phyloP scores from a whole-genome alignment of 768 basidiomycete genomes.

The Tremella mesenterica region DNA sequence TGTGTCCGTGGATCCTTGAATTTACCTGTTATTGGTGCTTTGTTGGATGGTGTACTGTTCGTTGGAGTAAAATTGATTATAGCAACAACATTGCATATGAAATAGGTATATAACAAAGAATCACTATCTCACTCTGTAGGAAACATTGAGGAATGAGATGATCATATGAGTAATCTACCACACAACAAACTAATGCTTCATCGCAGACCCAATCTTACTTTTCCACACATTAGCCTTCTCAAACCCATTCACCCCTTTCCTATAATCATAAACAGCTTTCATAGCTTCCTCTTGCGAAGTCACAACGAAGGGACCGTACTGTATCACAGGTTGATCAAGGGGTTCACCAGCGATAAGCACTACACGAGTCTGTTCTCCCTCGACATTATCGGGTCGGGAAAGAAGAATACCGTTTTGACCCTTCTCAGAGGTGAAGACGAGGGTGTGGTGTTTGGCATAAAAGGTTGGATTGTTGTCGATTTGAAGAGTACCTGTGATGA shows the following conservation, averaged over 20 bases:
- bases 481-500: constrained; percentile 58
- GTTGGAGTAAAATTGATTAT: neutral
- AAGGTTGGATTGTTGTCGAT: constrained; percentile 51
- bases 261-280: constrained; percentile 73
- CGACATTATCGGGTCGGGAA: constrained; percentile 45
- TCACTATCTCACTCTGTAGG: neutral
- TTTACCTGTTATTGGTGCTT: too few relatives aligned
- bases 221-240: constrained; percentile 82
- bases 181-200: neutral
- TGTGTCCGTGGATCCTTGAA: too few relatives aligned
- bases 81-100: neutral
- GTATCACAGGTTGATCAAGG: constrained; percentile 75
- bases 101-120: neutral
- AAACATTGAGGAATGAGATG: neutral
- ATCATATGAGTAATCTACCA: neutral
- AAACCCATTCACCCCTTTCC: constrained; percentile 72
- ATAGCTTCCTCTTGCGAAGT: constrained; percentile 70
- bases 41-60: too few relatives aligned
- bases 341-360: constrained; percentile 79
- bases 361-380: constrained; percentile 59
- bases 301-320: constrained; percentile 58
- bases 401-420: constrained; percentile 63
- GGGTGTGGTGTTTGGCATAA: constrained; percentile 62
- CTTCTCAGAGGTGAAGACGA: constrained; percentile 61
- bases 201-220: constrained; percentile 57